These are phyloP conservation scores for Fusarium chuoi DNA, from an alignment of 2,329 filamentous ascomycete genomes.

Conservation along the genomic window DNA sequence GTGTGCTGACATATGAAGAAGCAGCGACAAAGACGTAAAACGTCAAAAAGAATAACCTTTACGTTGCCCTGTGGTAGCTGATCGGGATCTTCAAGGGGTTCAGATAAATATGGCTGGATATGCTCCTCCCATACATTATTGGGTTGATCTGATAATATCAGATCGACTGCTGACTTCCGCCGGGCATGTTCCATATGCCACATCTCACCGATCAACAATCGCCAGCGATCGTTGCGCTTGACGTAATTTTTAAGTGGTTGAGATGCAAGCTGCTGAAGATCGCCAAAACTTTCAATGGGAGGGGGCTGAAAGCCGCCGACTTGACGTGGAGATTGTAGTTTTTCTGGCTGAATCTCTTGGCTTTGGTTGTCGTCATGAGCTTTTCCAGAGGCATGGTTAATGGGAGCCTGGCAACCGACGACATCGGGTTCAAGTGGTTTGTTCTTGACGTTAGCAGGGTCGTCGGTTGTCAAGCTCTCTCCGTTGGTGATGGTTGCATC, in stretches of 20 bases:
- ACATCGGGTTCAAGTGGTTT: not conserved
- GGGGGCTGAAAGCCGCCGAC: slow-evolving; percentile 16
- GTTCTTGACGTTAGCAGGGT: not conserved
- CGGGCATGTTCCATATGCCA: slow-evolving; percentile 46
- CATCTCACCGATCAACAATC: slow-evolving; percentile 45
- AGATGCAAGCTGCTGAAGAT: slow-evolving; percentile 39
- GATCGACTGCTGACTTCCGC: slow-evolving; percentile 42
- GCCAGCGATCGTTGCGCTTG: slow-evolving; percentile 44
- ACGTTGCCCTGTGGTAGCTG: slow-evolving; percentile 14
- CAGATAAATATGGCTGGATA: slow-evolving; percentile 27
- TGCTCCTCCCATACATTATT: slow-evolving; percentile 36
- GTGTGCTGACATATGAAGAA: slow-evolving; percentile 42
- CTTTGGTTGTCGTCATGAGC: not conserved
- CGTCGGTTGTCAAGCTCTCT: not conserved
- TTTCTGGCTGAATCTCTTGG: not conserved
- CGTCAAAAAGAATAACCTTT: slow-evolving; percentile 44
- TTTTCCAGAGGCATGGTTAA: not conserved
- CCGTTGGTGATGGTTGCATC: not conserved
- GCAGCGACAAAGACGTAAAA: slow-evolving; percentile 46
- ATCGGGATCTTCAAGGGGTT: slow-evolving; percentile 19
- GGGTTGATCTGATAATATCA: slow-evolving; percentile 25
- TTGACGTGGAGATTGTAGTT: not conserved
- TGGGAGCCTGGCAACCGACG: not conserved
- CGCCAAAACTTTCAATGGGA: slow-evolving; percentile 37
- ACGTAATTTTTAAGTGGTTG: slow-evolving; percentile 39